A percentile compares a stretch with the other conserved stretches of the same genome.
Conservation (phyloP, 768 basidiomycete species). For the Suillus cothurnatus region DNA sequence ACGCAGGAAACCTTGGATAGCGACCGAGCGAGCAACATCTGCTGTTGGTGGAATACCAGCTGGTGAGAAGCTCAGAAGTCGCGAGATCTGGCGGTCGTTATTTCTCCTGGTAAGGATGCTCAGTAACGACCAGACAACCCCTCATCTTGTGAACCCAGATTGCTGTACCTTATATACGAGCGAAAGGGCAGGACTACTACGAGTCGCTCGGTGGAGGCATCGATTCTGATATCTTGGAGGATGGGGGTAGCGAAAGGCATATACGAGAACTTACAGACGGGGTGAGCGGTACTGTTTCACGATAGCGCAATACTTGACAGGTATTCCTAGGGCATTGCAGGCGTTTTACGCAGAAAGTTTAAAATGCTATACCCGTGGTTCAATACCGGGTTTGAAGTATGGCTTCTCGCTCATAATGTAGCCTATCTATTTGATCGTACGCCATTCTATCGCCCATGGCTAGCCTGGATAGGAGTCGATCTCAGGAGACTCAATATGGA, state of each 20-base stretch:
- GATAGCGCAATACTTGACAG: conserved; percentile 9
- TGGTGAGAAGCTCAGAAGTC: conserved; percentile 64
- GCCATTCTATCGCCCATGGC: conserved; percentile 89
- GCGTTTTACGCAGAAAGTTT: conserved; percentile 61
- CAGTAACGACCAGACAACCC: background rate
- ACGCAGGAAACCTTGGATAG: conserved; percentile 68
- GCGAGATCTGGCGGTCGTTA: conserved; percentile 77
- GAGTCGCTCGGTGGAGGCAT: conserved; percentile 87
- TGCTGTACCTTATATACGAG: conserved; percentile 85
- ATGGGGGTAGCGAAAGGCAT: conserved; percentile 47
- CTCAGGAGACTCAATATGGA: conserved; percentile 77
- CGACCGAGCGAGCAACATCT: conserved; percentile 63
- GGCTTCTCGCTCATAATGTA: conserved; percentile 82
- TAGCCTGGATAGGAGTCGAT: conserved; percentile 82
- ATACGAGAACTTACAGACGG: conserved; percentile 51
- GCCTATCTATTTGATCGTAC: conserved; percentile 89
- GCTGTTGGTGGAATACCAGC: conserved; percentile 67
- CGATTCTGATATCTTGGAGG: conserved; percentile 64
- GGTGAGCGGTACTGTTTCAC: conserved; percentile 37
- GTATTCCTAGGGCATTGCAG: conserved; percentile 48
- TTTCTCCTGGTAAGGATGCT: conserved; percentile 69
- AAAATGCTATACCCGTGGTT: conserved; percentile 81
- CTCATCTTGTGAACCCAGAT: conserved; percentile 43
- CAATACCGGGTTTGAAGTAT: conserved; percentile 77
- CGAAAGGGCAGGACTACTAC: conserved; percentile 88